Evolutionary conservation across 2,329 filamentous ascomycete species (phyloP).

Genomic region (Metarhizium humberi): DNA sequence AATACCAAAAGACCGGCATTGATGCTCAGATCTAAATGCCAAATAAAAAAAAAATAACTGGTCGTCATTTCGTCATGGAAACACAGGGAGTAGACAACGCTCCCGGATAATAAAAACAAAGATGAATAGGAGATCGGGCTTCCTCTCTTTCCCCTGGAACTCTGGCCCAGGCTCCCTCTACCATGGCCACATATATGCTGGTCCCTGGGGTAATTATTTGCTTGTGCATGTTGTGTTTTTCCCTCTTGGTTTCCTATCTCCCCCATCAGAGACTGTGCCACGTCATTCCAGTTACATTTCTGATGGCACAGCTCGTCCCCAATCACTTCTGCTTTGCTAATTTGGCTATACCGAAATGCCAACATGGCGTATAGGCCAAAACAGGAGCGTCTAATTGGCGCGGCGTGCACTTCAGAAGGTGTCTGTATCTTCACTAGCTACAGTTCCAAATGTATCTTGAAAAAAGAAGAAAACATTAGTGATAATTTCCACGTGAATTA

Average conservation of each 20-base stretch:
- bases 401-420: conserved; percentile 21
- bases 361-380: neutral
- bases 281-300: no score
- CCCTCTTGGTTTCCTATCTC: neutral
- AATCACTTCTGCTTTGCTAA: neutral
- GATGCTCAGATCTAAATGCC: conserved; percentile 11
- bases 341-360: neutral
- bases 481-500: neutral
- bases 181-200: neutral
- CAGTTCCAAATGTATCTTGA: conserved; percentile 18
- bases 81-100: conserved; percentile 1
- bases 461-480: neutral
- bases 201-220: no score
- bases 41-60: conserved; percentile 5
- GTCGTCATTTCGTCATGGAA: conserved; percentile 11
- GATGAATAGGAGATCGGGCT: conserved; percentile 1
- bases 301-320: no score
- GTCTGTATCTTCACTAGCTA: conserved; percentile 24
- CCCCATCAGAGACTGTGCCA: no score
- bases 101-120: conserved; percentile 4
- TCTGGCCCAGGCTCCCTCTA: neutral
- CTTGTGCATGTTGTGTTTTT: neutral
- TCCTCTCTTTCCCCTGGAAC: neutral
- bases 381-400: neutral
- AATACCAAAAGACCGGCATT: neutral